Percentiles rank a stretch among this genome's conserved stretches.
Evolutionary conservation across 495 filamentous ascomycete genomes (phyloP).

Genomic region (Neurospora tetraspora): DNA sequence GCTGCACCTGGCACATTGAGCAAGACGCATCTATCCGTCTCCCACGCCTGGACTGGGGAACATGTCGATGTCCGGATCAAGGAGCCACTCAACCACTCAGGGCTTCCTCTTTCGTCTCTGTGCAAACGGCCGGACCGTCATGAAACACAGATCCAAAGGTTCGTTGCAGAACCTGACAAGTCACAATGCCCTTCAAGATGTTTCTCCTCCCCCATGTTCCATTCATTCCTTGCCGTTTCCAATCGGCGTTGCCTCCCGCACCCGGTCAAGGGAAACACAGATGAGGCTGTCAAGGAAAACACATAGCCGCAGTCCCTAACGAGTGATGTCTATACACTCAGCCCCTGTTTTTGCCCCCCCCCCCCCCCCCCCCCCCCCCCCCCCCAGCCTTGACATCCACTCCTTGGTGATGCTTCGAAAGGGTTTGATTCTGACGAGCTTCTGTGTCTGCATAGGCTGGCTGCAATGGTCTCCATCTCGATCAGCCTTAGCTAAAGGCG

Average conservation of each 20-base stretch:
- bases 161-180: constrained; percentile 13
- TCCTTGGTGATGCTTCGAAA: constrained; percentile 1
- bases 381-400: not conserved
- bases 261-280: not conserved
- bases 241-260: not conserved
- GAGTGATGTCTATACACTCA: not conserved
- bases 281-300: constrained; percentile 4
- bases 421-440: constrained; percentile 6
- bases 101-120: not conserved
- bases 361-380: too few relatives aligned
- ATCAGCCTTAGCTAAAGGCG: not conserved
- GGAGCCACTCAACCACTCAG: constrained; percentile 4
- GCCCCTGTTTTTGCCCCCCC: not conserved
- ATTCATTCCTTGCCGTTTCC: not conserved
- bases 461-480: not conserved
- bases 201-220: constrained; percentile 1
- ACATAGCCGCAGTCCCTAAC: not conserved
- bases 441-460: not conserved
- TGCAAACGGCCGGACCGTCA: constrained; percentile 17
- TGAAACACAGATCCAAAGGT: constrained; percentile 13
- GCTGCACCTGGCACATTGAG: not conserved
- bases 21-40: not conserved
- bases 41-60: not conserved
- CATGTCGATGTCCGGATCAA: constrained; percentile 21
- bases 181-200: constrained; percentile 3